Conservation (phyloP, 1,284 basidiomycete genomes). For the Neonothopanus nambi region DNA sequence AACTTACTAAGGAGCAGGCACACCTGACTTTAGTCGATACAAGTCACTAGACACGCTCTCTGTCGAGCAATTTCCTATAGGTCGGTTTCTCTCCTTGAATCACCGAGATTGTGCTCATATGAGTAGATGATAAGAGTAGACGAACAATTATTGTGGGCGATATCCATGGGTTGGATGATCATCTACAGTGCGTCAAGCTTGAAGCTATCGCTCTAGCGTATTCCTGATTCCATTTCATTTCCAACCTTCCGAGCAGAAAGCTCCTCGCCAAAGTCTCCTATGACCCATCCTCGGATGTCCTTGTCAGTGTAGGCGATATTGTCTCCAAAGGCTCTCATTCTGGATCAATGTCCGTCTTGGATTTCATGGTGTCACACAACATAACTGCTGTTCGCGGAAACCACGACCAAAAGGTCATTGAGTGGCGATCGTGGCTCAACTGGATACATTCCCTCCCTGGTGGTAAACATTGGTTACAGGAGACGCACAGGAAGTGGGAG, state of each 20-base stretch:
- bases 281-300: slow-evolving; percentile 56
- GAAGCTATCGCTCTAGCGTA: background rate
- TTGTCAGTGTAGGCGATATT: slow-evolving; percentile 84
- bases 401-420: slow-evolving; percentile 85
- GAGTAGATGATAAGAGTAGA: slow-evolving; percentile 46
- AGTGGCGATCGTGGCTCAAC: slow-evolving; percentile 83
- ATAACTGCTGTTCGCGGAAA: slow-evolving; percentile 84
- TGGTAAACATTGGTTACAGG: slow-evolving; percentile 51
- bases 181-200: slow-evolving; percentile 59
- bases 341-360: slow-evolving; percentile 64
- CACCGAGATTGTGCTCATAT: background rate
- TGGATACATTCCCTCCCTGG: slow-evolving; percentile 54
- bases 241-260: slow-evolving; percentile 41
- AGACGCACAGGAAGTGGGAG: slow-evolving; percentile 44
- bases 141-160: slow-evolving; percentile 80
- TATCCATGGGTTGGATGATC: slow-evolving; percentile 76
- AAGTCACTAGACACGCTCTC: slow-evolving; percentile 41
- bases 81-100: slow-evolving; percentile 32
- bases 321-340: slow-evolving; percentile 64
- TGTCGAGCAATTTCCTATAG: slow-evolving; percentile 49
- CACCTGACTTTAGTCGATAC: slow-evolving; percentile 62
- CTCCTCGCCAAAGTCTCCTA: slow-evolving; percentile 58
- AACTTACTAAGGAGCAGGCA: slow-evolving; percentile 22
- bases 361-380: slow-evolving; percentile 61
- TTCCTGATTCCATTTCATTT: slow-evolving; percentile 1